phyloP scores from a whole-genome alignment of 139 green algal genomes.

The Picochlorum costavermella region DNA sequence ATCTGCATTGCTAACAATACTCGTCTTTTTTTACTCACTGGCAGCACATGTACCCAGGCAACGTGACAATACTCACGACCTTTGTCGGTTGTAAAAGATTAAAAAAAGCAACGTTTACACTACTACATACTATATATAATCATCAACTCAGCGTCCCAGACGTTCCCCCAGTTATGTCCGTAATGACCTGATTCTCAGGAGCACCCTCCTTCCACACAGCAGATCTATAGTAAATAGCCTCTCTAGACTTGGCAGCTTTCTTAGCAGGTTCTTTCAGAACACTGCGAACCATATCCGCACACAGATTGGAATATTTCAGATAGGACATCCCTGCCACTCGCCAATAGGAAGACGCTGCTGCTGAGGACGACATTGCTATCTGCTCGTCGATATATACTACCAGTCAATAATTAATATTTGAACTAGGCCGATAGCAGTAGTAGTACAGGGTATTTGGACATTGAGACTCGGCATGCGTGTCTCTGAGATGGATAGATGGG shows the following conservation, averaged over 20 bases:
- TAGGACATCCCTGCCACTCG: conserved; percentile 69
- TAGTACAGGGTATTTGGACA: no score
- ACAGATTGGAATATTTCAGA: conserved; percentile 65
- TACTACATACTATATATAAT: neutral
- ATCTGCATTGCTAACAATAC: no score
- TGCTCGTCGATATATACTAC: neutral
- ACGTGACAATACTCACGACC: no score
- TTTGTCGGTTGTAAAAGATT: no score
- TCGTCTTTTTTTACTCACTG: no score
- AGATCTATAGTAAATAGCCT: conserved; percentile 59
- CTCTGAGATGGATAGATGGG: no score
- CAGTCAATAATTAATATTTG: no score
- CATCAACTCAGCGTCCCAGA: conserved; percentile 8
- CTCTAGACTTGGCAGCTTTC: conserved; percentile 41
- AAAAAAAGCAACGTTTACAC: neutral
- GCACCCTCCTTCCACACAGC: conserved; percentile 55
- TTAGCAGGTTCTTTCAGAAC: conserved; percentile 65
- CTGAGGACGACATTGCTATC: conserved; percentile 41
- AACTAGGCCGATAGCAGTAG: no score
- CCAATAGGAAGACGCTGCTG: conserved; percentile 45
- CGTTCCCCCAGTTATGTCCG: conserved; percentile 25
- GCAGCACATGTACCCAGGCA: no score
- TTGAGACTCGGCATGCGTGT: no score
- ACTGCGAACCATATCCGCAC: conserved; percentile 54
- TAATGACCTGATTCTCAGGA: conserved; percentile 39